phyloP scores from a whole-genome alignment of 1,139 yeast species.

The Pichia terricola region DNA sequence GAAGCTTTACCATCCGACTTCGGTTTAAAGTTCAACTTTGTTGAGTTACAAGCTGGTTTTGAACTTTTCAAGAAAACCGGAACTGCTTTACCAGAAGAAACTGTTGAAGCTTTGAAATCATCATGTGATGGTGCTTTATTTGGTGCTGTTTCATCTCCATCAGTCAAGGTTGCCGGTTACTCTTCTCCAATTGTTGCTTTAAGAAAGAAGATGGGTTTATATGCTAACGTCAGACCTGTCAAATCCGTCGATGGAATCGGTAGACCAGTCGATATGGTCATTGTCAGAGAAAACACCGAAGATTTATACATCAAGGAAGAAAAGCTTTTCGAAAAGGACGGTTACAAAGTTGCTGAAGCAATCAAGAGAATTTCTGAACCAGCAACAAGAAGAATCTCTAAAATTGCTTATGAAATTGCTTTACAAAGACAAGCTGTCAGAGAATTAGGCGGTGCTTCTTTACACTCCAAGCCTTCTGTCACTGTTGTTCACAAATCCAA shows the following conservation, averaged over 20 bases:
- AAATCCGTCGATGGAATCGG: slow-evolving; percentile 78
- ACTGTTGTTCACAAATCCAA: slow-evolving; percentile 96
- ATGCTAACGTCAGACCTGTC: slow-evolving; percentile 96
- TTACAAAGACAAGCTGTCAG: slow-evolving; percentile 80
- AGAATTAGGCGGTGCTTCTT: slow-evolving; percentile 46
- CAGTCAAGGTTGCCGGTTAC: slow-evolving; percentile 89
- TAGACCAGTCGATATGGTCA: slow-evolving; percentile 92
- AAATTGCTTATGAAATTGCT: slow-evolving; percentile 88
- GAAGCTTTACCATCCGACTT: slow-evolving; percentile 70
- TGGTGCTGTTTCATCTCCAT: slow-evolving; percentile 95
- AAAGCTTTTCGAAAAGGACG: slow-evolving; percentile 63
- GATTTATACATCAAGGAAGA: slow-evolving; percentile 95
- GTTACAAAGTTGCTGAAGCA: slow-evolving; percentile 89
- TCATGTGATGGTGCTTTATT: slow-evolving; percentile 95
- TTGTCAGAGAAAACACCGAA: slow-evolving; percentile 97
- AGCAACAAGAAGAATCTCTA: slow-evolving; percentile 80
- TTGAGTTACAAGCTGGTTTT: slow-evolving; percentile 86
- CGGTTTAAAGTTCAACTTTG: slow-evolving; percentile 76
- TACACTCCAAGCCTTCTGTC: slow-evolving; percentile 55
- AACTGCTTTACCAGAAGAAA: slow-evolving; percentile 86
- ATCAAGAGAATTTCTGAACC: slow-evolving; percentile 88
- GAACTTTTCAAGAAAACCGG: slow-evolving; percentile 91
- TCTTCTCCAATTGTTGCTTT: slow-evolving; percentile 97
- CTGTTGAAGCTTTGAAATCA: slow-evolving; percentile 67
- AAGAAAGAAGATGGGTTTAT: slow-evolving; percentile 87